phyloP scores from a whole-genome alignment of 441 rosid species.

The Isatis lusitanica region DNA sequence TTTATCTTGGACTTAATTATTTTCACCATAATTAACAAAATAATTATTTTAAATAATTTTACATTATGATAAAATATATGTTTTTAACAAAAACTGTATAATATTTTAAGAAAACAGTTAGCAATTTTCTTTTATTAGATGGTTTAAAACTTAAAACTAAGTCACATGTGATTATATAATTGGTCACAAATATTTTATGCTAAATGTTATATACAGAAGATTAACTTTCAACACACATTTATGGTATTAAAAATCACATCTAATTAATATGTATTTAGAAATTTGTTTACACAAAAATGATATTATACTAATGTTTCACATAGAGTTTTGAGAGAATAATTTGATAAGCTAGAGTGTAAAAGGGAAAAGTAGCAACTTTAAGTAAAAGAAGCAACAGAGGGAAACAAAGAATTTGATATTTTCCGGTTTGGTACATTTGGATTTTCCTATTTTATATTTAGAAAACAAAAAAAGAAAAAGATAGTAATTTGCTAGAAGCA shows the following conservation, averaged over 20 bases:
- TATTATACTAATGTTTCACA: not conserved
- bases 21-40: conserved; percentile 11
- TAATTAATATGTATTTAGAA: not conserved
- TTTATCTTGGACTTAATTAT: not conserved
- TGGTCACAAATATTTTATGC: not conserved
- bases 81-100: not conserved
- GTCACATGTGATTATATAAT: conserved; percentile 1
- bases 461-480: not conserved
- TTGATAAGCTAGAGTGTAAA: conserved; percentile 20
- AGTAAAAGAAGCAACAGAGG: conserved; percentile 20
- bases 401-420: not conserved
- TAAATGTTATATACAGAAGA: not conserved
- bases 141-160: not conserved
- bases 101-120: not conserved
- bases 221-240: not conserved
- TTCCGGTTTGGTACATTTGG: not conserved
- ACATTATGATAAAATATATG: not conserved
- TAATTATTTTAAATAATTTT: not conserved
- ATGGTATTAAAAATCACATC: not conserved
- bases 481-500: not conserved
- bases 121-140: not conserved
- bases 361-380: conserved; percentile 30
- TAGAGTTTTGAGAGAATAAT: conserved; percentile 7
- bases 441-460: conserved; percentile 3
- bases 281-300: not conserved